Percentiles rank a stretch among this genome's conserved stretches.
phyloP scores from a whole-genome alignment of 106 monocot species.

The Dioscorea alata region DNA sequence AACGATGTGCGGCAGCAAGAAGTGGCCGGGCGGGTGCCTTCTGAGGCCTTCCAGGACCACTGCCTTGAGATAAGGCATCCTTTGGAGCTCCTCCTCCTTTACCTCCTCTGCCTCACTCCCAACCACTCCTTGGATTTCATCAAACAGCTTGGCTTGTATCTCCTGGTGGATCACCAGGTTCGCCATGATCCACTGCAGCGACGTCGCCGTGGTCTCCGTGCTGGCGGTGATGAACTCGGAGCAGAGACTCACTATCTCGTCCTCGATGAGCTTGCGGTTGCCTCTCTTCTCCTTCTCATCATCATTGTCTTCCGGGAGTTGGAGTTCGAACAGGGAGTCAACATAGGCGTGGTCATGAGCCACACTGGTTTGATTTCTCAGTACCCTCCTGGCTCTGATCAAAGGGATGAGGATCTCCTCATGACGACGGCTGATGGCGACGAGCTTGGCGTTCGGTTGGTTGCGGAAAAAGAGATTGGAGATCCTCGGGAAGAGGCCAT shows the following conservation, averaged over 20 bases:
- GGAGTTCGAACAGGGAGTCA: constrained; percentile 3
- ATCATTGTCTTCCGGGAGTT: constrained; percentile 1
- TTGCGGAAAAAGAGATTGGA: not conserved
- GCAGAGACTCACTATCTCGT: constrained; percentile 5
- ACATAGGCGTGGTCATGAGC: not conserved
- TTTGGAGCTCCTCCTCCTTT: too few relatives aligned
- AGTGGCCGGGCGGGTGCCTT: constrained; percentile 4
- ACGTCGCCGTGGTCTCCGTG: constrained; percentile 2
- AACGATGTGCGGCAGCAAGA: not conserved
- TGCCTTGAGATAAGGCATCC: too few relatives aligned
- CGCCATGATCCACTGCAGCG: constrained; percentile 11
- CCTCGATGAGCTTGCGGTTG: not conserved
- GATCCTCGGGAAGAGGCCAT: not conserved
- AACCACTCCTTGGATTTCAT: too few relatives aligned
- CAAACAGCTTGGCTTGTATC: constrained; percentile 5
- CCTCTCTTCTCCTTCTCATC: not conserved
- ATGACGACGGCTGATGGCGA: not conserved
- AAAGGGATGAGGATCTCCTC: not conserved
- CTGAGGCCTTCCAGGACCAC: constrained; percentile 6
- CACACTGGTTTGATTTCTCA: not conserved
- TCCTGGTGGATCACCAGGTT: constrained; percentile 1
- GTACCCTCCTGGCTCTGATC: not conserved
- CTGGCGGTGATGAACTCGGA: constrained; percentile 4
- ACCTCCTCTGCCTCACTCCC: too few relatives aligned
- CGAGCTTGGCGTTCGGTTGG: not conserved